Evolutionary conservation across 2,329 filamentous ascomycete genomes (phyloP).

Genomic region (Colletotrichum sp.): DNA sequence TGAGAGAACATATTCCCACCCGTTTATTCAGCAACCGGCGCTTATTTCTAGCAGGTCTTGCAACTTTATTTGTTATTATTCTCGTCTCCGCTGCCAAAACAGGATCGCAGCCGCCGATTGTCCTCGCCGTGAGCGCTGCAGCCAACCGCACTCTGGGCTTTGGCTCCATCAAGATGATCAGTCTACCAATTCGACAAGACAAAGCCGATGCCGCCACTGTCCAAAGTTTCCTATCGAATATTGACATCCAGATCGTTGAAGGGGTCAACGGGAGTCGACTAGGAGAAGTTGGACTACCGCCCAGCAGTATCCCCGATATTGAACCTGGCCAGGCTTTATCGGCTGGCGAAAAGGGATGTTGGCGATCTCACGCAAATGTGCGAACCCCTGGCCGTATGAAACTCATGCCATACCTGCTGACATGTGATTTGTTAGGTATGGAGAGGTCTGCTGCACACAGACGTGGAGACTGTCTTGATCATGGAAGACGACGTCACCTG

Average conservation of each 20-base stretch:
- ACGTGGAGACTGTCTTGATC: constrained; percentile 26
- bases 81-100: not conserved
- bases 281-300: constrained; percentile 28
- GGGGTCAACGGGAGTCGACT: constrained; percentile 26
- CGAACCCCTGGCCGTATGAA: not conserved
- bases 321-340: constrained; percentile 19
- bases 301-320: constrained; percentile 21
- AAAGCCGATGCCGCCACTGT: constrained; percentile 29
- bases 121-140: constrained; percentile 11
- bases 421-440: constrained; percentile 26
- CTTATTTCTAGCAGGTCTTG: not conserved
- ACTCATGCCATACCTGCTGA: not conserved
- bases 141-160: constrained; percentile 31
- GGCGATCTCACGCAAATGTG: constrained; percentile 33
- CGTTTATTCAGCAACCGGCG: constrained; percentile 1
- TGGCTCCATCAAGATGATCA: constrained; percentile 28
- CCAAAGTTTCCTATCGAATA: constrained; percentile 30
- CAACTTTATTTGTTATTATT: not conserved
- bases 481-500: constrained; percentile 33
- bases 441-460: constrained; percentile 27
- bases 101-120: not conserved
- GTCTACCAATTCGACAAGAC: constrained; percentile 28
- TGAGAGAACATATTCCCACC: not conserved
- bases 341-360: constrained; percentile 28
- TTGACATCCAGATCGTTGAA: constrained; percentile 25